A percentile compares a stretch with the other conserved stretches of the same genome.
These are phyloP conservation scores for Epichloe sylvatica DNA, from an alignment of 2,329 filamentous ascomycete genomes.

Conservation along the genomic window DNA sequence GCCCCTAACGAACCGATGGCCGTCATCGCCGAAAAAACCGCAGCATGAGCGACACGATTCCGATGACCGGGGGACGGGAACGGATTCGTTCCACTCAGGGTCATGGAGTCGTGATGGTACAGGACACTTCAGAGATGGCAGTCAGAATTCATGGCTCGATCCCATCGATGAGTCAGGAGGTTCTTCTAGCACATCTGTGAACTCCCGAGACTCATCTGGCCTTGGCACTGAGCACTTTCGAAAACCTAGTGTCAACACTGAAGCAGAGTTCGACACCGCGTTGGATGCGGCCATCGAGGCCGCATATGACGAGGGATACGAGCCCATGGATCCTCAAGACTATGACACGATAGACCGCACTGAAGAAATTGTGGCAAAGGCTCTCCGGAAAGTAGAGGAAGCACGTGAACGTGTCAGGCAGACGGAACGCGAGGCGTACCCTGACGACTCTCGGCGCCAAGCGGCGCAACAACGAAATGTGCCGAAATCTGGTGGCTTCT, in stretches of 20 bases:
- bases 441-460: conserved; percentile 12
- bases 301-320: conserved; percentile 83
- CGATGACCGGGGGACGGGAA: conserved; percentile 5
- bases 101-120: conserved; percentile 12
- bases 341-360: conserved; percentile 21
- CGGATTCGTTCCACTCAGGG: conserved; percentile 3
- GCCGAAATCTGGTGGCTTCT: conserved; percentile 37
- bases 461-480: conserved; percentile 17
- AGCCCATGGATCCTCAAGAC: conserved; percentile 48
- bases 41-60: conserved; percentile 10
- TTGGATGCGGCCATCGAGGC: conserved; percentile 92
- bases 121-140: conserved; percentile 43
- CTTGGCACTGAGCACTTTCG: conserved; percentile 57
- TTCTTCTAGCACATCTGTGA: conserved; percentile 61
- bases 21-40: conserved; percentile 27
- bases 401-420: conserved; percentile 64
- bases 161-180: conserved; percentile 82
- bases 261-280: conserved; percentile 86
- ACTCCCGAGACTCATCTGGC: conserved; percentile 63
- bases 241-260: conserved; percentile 55
- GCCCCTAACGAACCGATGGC: conserved; percentile 53
- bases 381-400: conserved; percentile 54
- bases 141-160: conserved; percentile 83
- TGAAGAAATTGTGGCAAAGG: conserved; percentile 36
- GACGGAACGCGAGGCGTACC: conserved; percentile 51